A percentile compares a stretch with the other conserved stretches of the same genome.
Conservation (phyloP, 78 protist species). For the Goniomonas avonlea region DNA sequence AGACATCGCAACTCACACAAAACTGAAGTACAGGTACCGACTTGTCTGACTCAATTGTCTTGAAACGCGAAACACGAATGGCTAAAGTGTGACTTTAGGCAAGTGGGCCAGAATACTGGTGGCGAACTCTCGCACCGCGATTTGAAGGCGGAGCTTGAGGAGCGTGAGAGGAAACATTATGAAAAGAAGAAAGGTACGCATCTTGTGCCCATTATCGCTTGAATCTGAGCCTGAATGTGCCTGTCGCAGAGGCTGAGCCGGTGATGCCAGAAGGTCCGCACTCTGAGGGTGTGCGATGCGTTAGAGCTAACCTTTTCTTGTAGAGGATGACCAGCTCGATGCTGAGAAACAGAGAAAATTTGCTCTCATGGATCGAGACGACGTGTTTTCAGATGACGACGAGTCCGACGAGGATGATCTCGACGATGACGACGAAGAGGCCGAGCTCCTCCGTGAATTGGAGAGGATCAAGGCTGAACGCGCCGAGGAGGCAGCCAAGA, state of each 20-base stretch:
- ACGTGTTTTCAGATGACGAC: not conserved
- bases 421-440: constrained; percentile 54
- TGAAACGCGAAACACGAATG: no score
- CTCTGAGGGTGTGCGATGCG: no score
- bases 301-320: no score
- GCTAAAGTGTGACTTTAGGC: not conserved
- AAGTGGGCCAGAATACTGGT: not conserved
- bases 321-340: no score
- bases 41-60: not conserved
- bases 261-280: no score
- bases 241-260: no score
- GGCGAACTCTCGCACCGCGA: not conserved
- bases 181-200: not conserved
- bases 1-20: constrained; percentile 12
- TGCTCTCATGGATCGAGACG: not conserved
- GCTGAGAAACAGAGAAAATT: no score
- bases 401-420: constrained; percentile 14
- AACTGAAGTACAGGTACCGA: not conserved
- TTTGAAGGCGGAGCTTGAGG: constrained; percentile 1
- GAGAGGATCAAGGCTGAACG: constrained; percentile 59
- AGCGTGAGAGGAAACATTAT: constrained; percentile 7
- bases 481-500: constrained; percentile 43
- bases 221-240: not conserved
- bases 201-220: not conserved
- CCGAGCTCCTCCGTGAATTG: constrained; percentile 48